A percentile compares a stretch with the other conserved stretches of the same genome.
These are phyloP conservation scores for Cercospora canescens DNA, from an alignment of 2,329 filamentous ascomycete species.

Conservation along the genomic window DNA sequence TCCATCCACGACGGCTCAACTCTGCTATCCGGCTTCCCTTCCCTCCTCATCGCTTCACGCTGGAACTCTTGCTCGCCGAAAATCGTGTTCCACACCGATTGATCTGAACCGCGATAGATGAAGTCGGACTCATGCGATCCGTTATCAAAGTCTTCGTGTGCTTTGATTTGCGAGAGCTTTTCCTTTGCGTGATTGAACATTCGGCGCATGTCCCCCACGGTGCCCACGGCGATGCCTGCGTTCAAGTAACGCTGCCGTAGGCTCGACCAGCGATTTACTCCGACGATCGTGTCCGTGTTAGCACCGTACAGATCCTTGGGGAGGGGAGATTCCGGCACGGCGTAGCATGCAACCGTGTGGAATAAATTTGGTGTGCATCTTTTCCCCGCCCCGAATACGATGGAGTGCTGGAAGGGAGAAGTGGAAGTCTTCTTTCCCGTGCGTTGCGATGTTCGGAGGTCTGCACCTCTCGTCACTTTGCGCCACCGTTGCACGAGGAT, in stretches of 20 bases:
- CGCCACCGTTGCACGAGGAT: constrained; percentile 26
- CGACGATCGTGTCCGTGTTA: constrained; percentile 34
- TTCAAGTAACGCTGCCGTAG: constrained; percentile 27
- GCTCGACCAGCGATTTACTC: constrained; percentile 36
- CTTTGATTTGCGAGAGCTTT: constrained; percentile 19
- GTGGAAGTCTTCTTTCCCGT: constrained; percentile 39
- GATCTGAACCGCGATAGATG: constrained; percentile 30
- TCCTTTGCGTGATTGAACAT: constrained; percentile 26
- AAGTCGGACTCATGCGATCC: constrained; percentile 26
- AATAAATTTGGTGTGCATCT: constrained; percentile 47
- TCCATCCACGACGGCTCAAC: constrained; percentile 18
- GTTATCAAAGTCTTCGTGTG: constrained; percentile 25
- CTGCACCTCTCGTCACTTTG: constrained; percentile 23
- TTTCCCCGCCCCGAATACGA: constrained; percentile 59
- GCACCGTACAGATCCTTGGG: constrained; percentile 48
- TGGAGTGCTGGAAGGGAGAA: constrained; percentile 42
- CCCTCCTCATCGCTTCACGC: constrained; percentile 28
- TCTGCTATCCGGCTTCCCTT: constrained; percentile 14
- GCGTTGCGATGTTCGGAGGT: constrained; percentile 49
- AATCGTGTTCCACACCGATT: constrained; percentile 30
- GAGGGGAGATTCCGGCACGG: constrained; percentile 53
- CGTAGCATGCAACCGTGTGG: constrained; percentile 51
- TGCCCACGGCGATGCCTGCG: constrained; percentile 27
- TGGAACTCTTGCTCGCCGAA: constrained; percentile 34
- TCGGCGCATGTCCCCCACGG: constrained; percentile 24